Base-by-base conservation (phyloP, 495 filamentous ascomycete species). In the Friedmanniomyces simplex region DNA sequence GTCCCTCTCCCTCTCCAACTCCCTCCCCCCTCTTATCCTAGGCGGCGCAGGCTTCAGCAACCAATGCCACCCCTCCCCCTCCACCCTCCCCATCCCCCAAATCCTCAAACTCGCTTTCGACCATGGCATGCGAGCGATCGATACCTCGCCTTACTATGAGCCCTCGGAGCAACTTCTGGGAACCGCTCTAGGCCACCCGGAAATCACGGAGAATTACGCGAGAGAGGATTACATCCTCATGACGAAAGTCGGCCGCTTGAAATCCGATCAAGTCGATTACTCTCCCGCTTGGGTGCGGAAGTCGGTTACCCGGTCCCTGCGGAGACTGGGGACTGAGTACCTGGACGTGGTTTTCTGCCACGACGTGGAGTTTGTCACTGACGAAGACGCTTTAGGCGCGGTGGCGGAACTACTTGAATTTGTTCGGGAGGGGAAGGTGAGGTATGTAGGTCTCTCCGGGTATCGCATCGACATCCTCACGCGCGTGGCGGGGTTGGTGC, bases 201-300 rank as follows among this genome's bases (percentile, higher is more conserved):
- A 25, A 8, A 51, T 51, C 49, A 51, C 49, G 7, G 6, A 16
- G 22, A 24, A 24, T 16, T 51, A 51, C 24, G 6, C 18, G 20
- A 6, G 49, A 51, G 13, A 24, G 10, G 49, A 51, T 18, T 51
- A 51, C 49, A 51, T 51, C 22, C 49, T 51, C 20, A 51, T 51
- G 49, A 51, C 49, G 8, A 51, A 51, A 51, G 49, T 51, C 24
- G 49, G 49, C 24, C 49, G 49, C 49, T 30, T 51, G 7, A 30
- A 24, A 51, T 24, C 49, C 11, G 49, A 51, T 16, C 11, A 28
- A 30, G 6, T 51, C 14, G 25, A 51, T 30, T 51, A 51, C 49
- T 51, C 49, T 8, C 22, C 20, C 13, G 18, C 22, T 8, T 51
- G 49, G 49, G 49, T 51, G 24, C 49, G 49, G 20, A 8, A 51